Evolutionary conservation across 2,329 filamentous ascomycete species (phyloP), one percentile per base, ranked within the genome.

Genomic region (Aspergillus proliferans): DNA sequence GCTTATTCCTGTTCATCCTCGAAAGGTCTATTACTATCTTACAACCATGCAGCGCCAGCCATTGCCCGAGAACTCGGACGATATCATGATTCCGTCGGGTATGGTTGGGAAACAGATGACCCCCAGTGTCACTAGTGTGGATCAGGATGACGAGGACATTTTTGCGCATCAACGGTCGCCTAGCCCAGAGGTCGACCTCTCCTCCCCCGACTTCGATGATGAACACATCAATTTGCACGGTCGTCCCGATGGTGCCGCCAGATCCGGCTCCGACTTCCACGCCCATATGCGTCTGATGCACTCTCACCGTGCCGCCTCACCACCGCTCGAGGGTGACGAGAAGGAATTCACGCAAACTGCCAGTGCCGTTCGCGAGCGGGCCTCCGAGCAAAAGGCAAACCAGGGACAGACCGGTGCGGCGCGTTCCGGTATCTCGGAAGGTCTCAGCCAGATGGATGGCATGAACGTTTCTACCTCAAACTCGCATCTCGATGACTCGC

Each of bases 311-410:
- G 86, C 85, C n/a, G 83, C 86, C 21, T 93, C 88, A 55, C 91
- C 92, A 46, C 89, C 90, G 14, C 77, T 97, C 34, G 92, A 97
- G 72, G 89, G 87, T 61, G 92, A 97, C 60, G 92, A 97, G 76
- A 88, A 87, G 64, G 93, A 97, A 70, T 98, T 98, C 65, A 96
- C 92, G 6, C 88, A 95, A 71, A 97, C 91, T 1, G 93, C 93
- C 14, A 88, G 89, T 58, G 88, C 86, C 44, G 81, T 97, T 59
- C 88, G 82, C 51, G 76, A 79, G 71, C 78, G 76, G 56, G 68
- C 69, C 26, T 71, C 70, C 19, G 62, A 68, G 53, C 65, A 73
- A 52, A 69, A 62, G 55, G 58, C 59, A 34, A 59, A 28, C 47
- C 54, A 60, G 46, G 54, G 60, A 46, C 53, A 58, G 43, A 47